A percentile compares a stretch with the other conserved stretches of the same genome.
These are phyloP conservation scores for Cardiospermum halicacabum DNA, from an alignment of 345 rosid species.

Conservation along the genomic window DNA sequence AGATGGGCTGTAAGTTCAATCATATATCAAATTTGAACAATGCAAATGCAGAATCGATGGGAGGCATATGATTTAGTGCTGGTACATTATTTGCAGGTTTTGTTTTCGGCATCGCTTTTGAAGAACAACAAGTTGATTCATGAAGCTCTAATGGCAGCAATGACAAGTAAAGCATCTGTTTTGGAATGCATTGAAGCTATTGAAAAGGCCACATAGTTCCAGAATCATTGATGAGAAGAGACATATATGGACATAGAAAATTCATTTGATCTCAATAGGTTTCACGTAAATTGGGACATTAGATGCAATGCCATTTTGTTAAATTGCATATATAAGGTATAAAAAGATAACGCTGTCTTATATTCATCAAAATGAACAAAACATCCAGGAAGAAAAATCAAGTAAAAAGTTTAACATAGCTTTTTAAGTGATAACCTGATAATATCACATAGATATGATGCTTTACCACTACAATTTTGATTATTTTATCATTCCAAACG, in stretches of 20 bases:
- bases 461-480: too few species aligned
- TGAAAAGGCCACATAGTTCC: constrained; percentile 54
- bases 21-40: background rate
- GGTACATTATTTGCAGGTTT: constrained; percentile 48
- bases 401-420: too few species aligned
- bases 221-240: background rate
- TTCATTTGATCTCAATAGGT: background rate
- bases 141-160: constrained; percentile 73
- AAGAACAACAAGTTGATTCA: constrained; percentile 68
- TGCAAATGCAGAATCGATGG: background rate
- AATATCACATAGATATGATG: too few species aligned
- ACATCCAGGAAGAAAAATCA: too few species aligned
- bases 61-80: background rate
- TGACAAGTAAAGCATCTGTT: constrained; percentile 70
- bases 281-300: background rate
- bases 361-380: too few species aligned
- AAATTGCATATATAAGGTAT: too few species aligned
- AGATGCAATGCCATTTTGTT: too few species aligned
- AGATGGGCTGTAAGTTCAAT: constrained; percentile 86
- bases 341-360: too few species aligned
- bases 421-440: too few species aligned
- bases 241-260: too few species aligned
- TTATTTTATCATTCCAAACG: too few species aligned
- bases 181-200: constrained; percentile 76
- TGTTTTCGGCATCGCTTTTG: constrained; percentile 69